Base-by-base conservation (phyloP, 1,139 yeast species). In the Komagataea norvegica region DNA sequence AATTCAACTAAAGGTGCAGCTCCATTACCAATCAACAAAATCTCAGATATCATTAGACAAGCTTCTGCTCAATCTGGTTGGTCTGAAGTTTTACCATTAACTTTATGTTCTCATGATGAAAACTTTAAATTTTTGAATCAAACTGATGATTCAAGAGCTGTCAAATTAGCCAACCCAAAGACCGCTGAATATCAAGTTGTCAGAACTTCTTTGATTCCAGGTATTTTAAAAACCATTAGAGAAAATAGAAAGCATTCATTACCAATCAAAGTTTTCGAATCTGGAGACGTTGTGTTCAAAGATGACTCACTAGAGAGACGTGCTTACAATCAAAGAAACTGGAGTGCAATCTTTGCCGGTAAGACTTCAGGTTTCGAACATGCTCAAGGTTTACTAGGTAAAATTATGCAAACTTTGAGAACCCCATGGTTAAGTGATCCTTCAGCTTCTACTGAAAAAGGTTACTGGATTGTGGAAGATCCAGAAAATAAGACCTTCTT, bases 181-280 rank as follows among this genome's bases (percentile, higher is more conserved):
- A 91, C 98, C 16, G 65, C 79, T 36, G 99, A 93, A 67, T 93
- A 91, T 64, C 96, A 93, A 68, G 98, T 93, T 44, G 97, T 93
- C 28, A 82, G 98, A 70, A 91, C 98, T 16, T 78, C 95, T 26
- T 72, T 93, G 52, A 69, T 91, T 44, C 96, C 98, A 36, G 99
- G 99, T 51, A 75, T 93, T 46, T 77, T 93, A 59, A 93, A 93
- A 67, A 91, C 98, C 24, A 82, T 93, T 51, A 82, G 87, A 60
- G 98, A 93, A 68, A 93, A 93, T 68, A 82, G 96, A 69, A 85
- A 88, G 61, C 98, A 93, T 63, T 74, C 95, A 2, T 73, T 93
- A 56, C 99, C 99, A 36, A 85, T 93, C 59, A 82, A 77, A 62
- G 95, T 93, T 43, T 93, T 93, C 53, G 99, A 93, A 68, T 72